Base-by-base conservation (phyloP, 441 rosid species). In the Arabidopsis lyrata region DNA sequence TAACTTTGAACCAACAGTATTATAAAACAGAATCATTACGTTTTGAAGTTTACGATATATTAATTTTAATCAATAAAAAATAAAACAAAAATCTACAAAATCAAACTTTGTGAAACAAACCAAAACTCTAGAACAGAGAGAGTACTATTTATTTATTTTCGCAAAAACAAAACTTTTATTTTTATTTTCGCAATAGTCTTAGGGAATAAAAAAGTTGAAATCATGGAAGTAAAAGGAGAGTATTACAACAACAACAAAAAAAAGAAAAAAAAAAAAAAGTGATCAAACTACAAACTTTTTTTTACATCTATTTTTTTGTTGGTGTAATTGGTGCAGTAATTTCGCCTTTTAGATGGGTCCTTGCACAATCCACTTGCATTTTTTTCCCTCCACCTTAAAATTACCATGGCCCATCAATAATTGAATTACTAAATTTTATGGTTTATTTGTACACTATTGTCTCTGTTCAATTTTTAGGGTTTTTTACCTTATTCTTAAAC, bases 381-480 rank as follows among this genome's bases (percentile, higher is more conserved):
- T 63, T 75, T 8, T 16, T 8, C 20, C 15, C 22, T 52, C 44
- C 80, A 56, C 66, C 54, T 70, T 62, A 18, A 76, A 55, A 63
- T 56, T 56, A 63, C 32, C 12, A 1, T 70, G 55, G 22, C 76
- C 76, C 72, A 70, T 70, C 68, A 64, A 70, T 70, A 64, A 70
- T 65, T 77, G 68, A 57, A 50, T 41, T 70, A 71, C 55, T 76
- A 31, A 55, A n/a, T 35, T 47, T 45, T 29, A 35, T 35, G 18
- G 45, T 11, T 52, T 34, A 34, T 50, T 54, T 63, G 20, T 39
- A 10, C 31, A 45, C 52, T 45, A 55, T 31, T 75, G 22, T 15
- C 15, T 69, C 32, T 20, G n/a, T n/a, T 61, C 41, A 8, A 22
- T 59, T 10, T 44, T 29, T 7, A 27, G 24, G 50, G 3, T 65